Evolutionary conservation across 2,329 filamentous ascomycete genomes (phyloP), one percentile per base, ranked within the genome.

Genomic region (Geosmithia putterillii): DNA sequence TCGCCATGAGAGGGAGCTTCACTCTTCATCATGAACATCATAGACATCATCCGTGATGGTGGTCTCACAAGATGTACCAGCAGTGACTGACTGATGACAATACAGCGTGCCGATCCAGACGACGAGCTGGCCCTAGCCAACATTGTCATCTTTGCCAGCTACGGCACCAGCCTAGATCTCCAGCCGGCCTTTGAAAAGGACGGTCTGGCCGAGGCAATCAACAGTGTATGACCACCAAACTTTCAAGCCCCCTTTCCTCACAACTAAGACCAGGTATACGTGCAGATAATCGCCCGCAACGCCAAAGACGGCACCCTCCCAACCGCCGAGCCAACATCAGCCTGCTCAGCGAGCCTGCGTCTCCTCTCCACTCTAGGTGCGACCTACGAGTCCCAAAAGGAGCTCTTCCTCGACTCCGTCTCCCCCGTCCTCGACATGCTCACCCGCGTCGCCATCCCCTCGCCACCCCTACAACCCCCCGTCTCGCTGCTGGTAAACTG

Each of bases 401-500:
- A 45, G 20, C 46, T 38, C 9, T 52, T 52, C 37, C 46, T 50
- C 4, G 41, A 44, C 22, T 43, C 47, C 3, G 45, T 47, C 10
- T 42, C 46, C 8, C 43, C 48, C 3, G 42, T 51, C 17, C 43
- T 52, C 17, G 46, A 50, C 22, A 44, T 51, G 40, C 45, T 52
- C 7, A 41, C 45, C 18, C 45, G 45, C 32, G 45, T 50, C 21
- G 21, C 38, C 10, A 45, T 51, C 10, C 34, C 38, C 15, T 42
- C 46, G 8, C 48, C 49, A 7, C 50, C 50, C 9, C 43, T 52
- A 12, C 45, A 52, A 36, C 44, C 45, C 4, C 48, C 50, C 15
- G 47, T 52, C 20, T 50, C 50, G 7, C 44, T 49, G 2, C 40
- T 52, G n/a, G 48, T 50, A 34, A 47, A 51, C 40, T 50, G 49